Percentiles rank a stretch among this genome's conserved stretches.
phyloP scores from a whole-genome alignment of 768 basidiomycete species.

The Krasilnikovozyma curviuscula region DNA sequence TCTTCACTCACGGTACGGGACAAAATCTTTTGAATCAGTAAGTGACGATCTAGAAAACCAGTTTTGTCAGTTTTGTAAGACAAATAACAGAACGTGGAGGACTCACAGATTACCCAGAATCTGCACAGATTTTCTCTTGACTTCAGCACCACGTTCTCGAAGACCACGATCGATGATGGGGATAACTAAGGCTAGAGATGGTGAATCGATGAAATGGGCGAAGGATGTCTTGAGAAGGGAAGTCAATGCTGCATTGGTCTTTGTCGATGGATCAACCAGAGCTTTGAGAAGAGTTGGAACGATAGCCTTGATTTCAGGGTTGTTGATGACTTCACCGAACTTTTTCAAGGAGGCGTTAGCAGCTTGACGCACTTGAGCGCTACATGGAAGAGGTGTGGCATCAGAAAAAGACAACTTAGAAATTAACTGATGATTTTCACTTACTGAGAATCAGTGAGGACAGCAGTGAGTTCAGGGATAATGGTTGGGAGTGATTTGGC shows the following conservation, averaged over 20 bases:
- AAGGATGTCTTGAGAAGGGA: constrained; percentile 83
- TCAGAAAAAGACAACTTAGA: not conserved
- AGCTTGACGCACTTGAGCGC: constrained; percentile 70
- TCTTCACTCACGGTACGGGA: constrained; percentile 48
- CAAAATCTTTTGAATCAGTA: constrained; percentile 45
- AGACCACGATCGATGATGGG: constrained; percentile 88
- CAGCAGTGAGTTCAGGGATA: constrained; percentile 83
- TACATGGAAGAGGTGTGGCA: not conserved
- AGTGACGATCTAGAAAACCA: constrained; percentile 20
- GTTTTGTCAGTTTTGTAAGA: no score
- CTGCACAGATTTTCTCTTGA: constrained; percentile 85
- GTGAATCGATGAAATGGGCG: constrained; percentile 94
- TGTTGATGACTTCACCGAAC: constrained; percentile 95
- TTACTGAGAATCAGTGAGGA: constrained; percentile 78
- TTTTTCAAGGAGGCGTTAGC: constrained; percentile 92
- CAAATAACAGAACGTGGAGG: not conserved
- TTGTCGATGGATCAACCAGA: constrained; percentile 69
- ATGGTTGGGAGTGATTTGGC: constrained; percentile 88
- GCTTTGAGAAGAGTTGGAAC: constrained; percentile 82
- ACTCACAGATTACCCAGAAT: constrained; percentile 75
- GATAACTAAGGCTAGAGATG: constrained; percentile 79
- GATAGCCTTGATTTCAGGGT: constrained; percentile 83
- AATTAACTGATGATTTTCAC: not conserved
- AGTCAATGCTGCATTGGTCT: constrained; percentile 67
- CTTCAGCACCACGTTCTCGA: constrained; percentile 76